These are phyloP conservation scores for Hanseniaspora nectarophila DNA, from an alignment of 805 yeast species.

Conservation along the genomic window DNA sequence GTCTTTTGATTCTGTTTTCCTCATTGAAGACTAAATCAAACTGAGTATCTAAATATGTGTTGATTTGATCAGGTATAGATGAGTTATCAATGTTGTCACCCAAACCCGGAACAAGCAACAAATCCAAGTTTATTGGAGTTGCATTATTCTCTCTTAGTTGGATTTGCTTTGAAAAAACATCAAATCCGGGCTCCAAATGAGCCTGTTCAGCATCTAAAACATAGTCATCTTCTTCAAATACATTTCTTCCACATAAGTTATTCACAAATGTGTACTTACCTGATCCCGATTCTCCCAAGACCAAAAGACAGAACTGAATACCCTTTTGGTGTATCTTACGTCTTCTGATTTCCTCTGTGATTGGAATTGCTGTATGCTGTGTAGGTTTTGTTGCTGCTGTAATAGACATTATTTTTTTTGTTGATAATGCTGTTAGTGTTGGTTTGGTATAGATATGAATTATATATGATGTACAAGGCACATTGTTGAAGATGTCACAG, in stretches of 20 bases:
- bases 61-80: constrained; percentile 37
- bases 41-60: constrained; percentile 53
- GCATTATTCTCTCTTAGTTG: constrained; percentile 48
- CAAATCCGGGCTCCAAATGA: constrained; percentile 29
- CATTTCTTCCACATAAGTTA: constrained; percentile 46
- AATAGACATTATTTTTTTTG: neutral
- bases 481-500: no score
- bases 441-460: no score
- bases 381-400: neutral
- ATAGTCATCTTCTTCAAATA: constrained; percentile 24
- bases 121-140: constrained; percentile 40
- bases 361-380: constrained; percentile 8
- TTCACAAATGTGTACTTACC: constrained; percentile 68
- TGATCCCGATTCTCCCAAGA: constrained; percentile 60
- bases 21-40: constrained; percentile 62
- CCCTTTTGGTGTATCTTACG: constrained; percentile 54
- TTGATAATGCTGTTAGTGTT: no score
- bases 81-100: constrained; percentile 64
- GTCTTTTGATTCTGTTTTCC: constrained; percentile 62
- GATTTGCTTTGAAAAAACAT: constrained; percentile 40
- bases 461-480: no score
- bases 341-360: constrained; percentile 36
- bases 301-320: constrained; percentile 52
- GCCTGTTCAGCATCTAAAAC: constrained; percentile 27
- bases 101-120: constrained; percentile 62